Evolutionary conservation across 495 filamentous ascomycete genomes (phyloP).

Genomic region (Aspergillus panamensis): DNA sequence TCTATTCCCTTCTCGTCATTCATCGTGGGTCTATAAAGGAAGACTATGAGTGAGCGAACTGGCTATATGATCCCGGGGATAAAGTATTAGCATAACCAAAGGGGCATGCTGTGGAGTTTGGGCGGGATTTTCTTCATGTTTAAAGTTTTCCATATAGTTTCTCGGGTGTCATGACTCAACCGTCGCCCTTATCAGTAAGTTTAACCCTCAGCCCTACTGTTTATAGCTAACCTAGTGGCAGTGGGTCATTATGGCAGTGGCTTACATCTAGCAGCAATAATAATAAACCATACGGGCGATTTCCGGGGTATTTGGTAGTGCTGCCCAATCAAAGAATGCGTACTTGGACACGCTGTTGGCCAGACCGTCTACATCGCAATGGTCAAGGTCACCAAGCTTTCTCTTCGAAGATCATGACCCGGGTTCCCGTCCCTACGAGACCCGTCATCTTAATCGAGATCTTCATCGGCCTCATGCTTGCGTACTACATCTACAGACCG

Average conservation of each 20-base stretch:
- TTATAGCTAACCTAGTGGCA: slow-evolving; percentile 10
- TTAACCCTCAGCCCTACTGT: neutral
- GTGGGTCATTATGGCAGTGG: slow-evolving; percentile 32
- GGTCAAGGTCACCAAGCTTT: slow-evolving; percentile 30
- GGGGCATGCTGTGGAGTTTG: slow-evolving; percentile 10
- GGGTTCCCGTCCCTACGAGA: slow-evolving; percentile 38
- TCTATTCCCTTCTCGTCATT: slow-evolving; percentile 25
- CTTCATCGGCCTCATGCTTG: slow-evolving; percentile 37
- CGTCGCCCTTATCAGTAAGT: slow-evolving; percentile 27
- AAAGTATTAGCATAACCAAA: too few relatives aligned
- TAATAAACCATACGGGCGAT: slow-evolving; percentile 8
- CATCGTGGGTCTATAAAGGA: slow-evolving; percentile 27
- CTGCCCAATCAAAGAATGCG: too few relatives aligned
- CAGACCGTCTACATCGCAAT: slow-evolving; percentile 32
- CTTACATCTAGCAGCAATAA: slow-evolving; percentile 23
- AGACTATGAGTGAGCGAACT: slow-evolving; percentile 26
- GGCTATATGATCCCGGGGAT: neutral
- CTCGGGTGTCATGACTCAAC: slow-evolving; percentile 28
- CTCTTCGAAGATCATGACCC: slow-evolving; percentile 36
- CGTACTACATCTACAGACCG: slow-evolving; percentile 39
- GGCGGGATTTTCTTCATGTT: neutral
- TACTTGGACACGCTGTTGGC: slow-evolving; percentile 1
- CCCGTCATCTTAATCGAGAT: slow-evolving; percentile 33
- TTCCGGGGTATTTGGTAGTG: too few relatives aligned
- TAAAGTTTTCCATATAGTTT: slow-evolving; percentile 10